Evolutionary conservation across 495 filamentous ascomycete species (phyloP), one percentile per base, ranked within the genome.

Genomic region (Penicillium flavigenum): DNA sequence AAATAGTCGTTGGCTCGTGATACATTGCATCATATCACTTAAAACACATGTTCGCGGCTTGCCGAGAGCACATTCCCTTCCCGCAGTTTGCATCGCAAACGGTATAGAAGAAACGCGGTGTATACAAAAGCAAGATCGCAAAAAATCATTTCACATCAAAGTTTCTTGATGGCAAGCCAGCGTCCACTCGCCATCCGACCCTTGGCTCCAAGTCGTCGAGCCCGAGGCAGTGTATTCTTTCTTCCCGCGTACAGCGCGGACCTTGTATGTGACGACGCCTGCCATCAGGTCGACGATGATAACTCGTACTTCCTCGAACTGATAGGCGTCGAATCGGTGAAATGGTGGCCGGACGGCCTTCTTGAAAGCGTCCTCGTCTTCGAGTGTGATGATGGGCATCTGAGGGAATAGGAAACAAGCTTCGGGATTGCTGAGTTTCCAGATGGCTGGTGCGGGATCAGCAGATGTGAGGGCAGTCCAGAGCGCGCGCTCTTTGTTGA

Each of bases 221-320:
- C 67, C 70, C 11, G 67, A 72, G 2, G 67, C 72, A 12, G 56
- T 62, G 36, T 72, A 77, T 43, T 63, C 54, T 22, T 61, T 63
- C 19, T 68, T 57, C 2, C 66, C 67, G 4, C 66, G 43, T 16
- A 63, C 47, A 2, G 74, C 74, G 14, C 66, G 63, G 38, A 77
- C 59, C 42, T 63, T 63, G 49, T 75, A 77, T 19, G 74, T 77
- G 9, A 79, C 64, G 1, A 67, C 59, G 5, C 73, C 76, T 0
- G 74, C 76, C 76, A 79, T 79, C 10, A 79, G 57, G 55, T 79
- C 76, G 38, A 79, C 72, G n/a, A 77, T 63, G 57, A 76, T 73
- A 3, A 69, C 68, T 3, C 70, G 66, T 6, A 77, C 74, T 11
- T 79, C 65, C 17, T 66, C 60, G 5, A 79, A 56, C 44, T 75